phyloP scores from a whole-genome alignment of 371 early-diverging fungal species.

The Lichtheimia hyalospora region DNA sequence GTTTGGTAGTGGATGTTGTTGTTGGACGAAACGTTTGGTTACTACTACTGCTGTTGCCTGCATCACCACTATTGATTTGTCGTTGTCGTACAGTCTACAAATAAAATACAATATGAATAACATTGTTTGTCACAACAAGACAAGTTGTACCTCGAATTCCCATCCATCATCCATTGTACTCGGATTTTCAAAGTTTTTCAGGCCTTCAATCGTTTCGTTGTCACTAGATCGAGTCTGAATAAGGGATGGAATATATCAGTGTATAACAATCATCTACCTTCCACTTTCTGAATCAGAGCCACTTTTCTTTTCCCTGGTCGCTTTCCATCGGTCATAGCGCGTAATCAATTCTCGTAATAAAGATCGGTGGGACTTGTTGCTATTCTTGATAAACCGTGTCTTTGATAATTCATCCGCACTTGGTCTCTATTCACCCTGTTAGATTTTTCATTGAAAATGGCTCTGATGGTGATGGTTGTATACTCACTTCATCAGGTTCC shows the following conservation, averaged over 20 bases:
- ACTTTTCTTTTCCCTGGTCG: conserved; percentile 36
- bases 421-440: conserved; percentile 9
- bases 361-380: conserved; percentile 43
- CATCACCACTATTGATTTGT: no score
- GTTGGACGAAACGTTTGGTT: no score
- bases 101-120: no score
- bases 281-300: conserved; percentile 47
- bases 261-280: conserved; percentile 24
- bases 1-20: no score
- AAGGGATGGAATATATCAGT: background rate
- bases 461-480: no score
- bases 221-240: background rate
- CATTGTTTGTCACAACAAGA: no score
- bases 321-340: conserved; percentile 52
- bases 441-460: background rate
- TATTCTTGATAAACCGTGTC: conserved; percentile 56
- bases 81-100: no score
- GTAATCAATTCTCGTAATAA: conserved; percentile 51
- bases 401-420: conserved; percentile 61
- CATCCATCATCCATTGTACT: conserved; percentile 34
- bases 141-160: conserved; percentile 54
- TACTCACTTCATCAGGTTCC: conserved; percentile 77
- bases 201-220: conserved; percentile 15
- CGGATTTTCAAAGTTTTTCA: conserved; percentile 28
- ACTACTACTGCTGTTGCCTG: no score